A percentile compares a stretch with the other conserved stretches of the same genome.
These are phyloP conservation scores for Irpex sp. DNA, from an alignment of 1,284 basidiomycete species.

Conservation along the genomic window DNA sequence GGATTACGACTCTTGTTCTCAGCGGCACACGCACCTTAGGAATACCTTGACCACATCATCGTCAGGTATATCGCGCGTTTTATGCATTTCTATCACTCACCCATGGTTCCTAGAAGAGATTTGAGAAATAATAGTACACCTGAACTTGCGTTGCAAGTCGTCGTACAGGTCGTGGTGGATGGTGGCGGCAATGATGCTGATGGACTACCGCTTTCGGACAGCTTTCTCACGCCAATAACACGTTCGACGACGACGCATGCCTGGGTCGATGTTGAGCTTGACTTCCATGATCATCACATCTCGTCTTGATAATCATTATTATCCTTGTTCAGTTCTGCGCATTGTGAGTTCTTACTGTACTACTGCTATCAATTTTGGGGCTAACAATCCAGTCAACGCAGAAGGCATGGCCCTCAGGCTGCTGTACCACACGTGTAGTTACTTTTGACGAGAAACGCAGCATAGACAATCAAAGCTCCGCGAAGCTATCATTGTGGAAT, in stretches of 20 bases:
- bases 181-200: neutral
- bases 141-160: neutral
- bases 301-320: no score
- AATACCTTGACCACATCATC: slow-evolving; percentile 16
- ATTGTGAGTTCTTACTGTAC: no score
- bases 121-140: neutral
- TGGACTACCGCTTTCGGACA: neutral
- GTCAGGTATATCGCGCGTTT: neutral
- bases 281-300: no score
- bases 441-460: no score
- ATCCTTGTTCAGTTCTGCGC: no score
- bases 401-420: no score
- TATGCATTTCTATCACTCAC: slow-evolving; percentile 2
- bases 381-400: no score
- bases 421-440: no score
- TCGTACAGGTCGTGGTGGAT: neutral
- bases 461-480: no score
- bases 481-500: no score
- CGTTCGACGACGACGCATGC: neutral
- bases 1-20: neutral
- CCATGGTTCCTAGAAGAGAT: slow-evolving; percentile 12
- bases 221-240: neutral
- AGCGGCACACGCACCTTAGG: slow-evolving; percentile 20
- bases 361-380: no score
- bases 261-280: no score